Base-by-base conservation (phyloP, 2,329 filamentous ascomycete species). In the Colletotrichum sansevieriae region DNA sequence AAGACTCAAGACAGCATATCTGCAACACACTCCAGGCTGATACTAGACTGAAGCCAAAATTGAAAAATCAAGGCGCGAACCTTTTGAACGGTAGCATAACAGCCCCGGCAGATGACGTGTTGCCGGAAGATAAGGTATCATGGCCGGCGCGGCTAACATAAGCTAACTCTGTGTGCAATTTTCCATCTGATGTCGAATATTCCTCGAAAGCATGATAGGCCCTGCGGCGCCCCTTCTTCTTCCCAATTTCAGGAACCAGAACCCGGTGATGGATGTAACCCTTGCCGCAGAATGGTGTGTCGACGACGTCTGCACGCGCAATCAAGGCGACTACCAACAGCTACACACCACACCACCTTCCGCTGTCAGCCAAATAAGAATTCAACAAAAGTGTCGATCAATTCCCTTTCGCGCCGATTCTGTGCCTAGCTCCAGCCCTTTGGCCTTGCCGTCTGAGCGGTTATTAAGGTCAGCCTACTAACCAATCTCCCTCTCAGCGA, bases 231-330 rank as follows among this genome's bases (percentile, higher is more conserved):
- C 44, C 29, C 62, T 39, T 57, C 47, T 51, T 51, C 22, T 18
- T 2, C 62, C 46, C 67, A 63, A 47, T 55, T 49, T 68, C 49
- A 68, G 63, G 67, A 58, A 70, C 63, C 49, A 52, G 29, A 18
- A 52, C 37, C 46, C 39, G 37, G 44, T 63, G 47, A 22, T 70
- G 57, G 57, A 63, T 68, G 63, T 63, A 70, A 70, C 63, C 67
- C 51, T 58, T 56, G 37, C 64, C 57, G 57, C 64, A 68, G 49
- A 61, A 51, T 56, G 65, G 46, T 59, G 39, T 54, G 60, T 68
- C 52, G 52, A 54, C 20, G 29, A 54, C 20, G 29, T 29, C 52
- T 68, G 65, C 65, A 29, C 64, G 6, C 51, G 56, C 54, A 35
- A 56, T 15, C 44, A 43, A 35, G 43, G 18, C 58, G 13, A 15